These are phyloP conservation scores for Clarkia xantiana DNA, from an alignment of 345 rosid genomes.

Conservation along the genomic window DNA sequence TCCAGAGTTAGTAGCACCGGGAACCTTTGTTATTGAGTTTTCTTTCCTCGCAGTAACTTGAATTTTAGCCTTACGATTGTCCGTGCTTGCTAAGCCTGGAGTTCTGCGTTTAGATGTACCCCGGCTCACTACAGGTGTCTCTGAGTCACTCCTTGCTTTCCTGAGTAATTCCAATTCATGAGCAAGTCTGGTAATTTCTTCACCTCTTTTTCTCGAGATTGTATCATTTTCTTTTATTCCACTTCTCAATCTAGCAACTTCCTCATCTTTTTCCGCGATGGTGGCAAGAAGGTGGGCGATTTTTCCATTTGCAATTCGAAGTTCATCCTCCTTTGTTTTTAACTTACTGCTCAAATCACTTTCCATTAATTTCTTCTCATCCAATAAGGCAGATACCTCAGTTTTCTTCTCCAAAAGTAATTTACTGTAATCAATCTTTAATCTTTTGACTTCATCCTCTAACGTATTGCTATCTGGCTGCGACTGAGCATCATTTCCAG, in stretches of 20 bases:
- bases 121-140: conserved; percentile 31
- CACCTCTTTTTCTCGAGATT: conserved; percentile 22
- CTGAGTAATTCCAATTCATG: conserved; percentile 32
- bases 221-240: conserved; percentile 43
- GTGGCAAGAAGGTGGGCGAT: conserved; percentile 36
- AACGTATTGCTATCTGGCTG: conserved; percentile 6
- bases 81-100: conserved; percentile 14
- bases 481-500: conserved; percentile 3
- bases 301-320: conserved; percentile 38
- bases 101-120: conserved; percentile 19
- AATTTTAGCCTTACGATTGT: conserved; percentile 5
- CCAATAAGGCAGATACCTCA: conserved; percentile 36
- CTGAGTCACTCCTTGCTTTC: conserved; percentile 21
- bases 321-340: conserved; percentile 39
- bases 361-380: conserved; percentile 45
- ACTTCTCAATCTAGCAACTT: conserved; percentile 29
- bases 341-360: conserved; percentile 33
- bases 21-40: conserved; percentile 9
- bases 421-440: conserved; percentile 39
- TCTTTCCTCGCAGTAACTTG: conserved; percentile 27
- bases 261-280: conserved; percentile 42
- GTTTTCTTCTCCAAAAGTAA: conserved; percentile 40
- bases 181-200: conserved; percentile 34
- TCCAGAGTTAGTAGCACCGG: conserved; percentile 8
- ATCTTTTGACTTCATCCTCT: conserved; percentile 31